Percentiles rank a stretch among this genome's conserved stretches.
These are phyloP conservation scores for Vanrija pseudolonga DNA, from an alignment of 1,284 basidiomycete species.

Conservation along the genomic window DNA sequence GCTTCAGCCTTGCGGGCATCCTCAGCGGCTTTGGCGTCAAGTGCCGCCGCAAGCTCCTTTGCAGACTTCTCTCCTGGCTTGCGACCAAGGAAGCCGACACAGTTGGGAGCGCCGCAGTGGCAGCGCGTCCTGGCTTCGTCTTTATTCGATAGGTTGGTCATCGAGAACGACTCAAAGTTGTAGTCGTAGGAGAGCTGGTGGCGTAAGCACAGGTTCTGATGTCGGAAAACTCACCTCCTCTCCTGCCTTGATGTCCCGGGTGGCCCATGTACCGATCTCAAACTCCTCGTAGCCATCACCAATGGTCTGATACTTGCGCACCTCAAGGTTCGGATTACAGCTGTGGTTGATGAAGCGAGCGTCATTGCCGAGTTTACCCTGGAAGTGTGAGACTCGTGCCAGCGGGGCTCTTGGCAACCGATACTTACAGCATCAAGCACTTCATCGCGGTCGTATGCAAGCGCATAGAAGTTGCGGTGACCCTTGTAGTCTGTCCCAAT, in stretches of 20 bases:
- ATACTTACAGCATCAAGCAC: constrained; percentile 50
- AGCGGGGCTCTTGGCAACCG: background rate
- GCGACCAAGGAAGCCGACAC: constrained; percentile 47
- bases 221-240: constrained; percentile 45
- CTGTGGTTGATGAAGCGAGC: constrained; percentile 53
- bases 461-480: constrained; percentile 49
- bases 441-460: constrained; percentile 52
- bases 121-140: constrained; percentile 43
- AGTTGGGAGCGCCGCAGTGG: constrained; percentile 46
- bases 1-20: background rate
- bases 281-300: constrained; percentile 50
- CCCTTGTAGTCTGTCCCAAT: constrained; percentile 40
- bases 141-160: constrained; percentile 16
- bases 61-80: constrained; percentile 30
- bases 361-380: constrained; percentile 51
- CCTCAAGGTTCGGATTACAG: constrained; percentile 49
- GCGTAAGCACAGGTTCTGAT: background rate
- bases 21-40: constrained; percentile 2
- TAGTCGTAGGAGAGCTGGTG: constrained; percentile 48
- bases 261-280: constrained; percentile 51
- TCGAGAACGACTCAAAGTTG: constrained; percentile 46
- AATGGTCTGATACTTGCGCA: constrained; percentile 44
- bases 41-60: constrained; percentile 23
- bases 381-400: background rate
- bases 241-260: constrained; percentile 47